Evolutionary conservation across 305 asterid genomes (phyloP).

Genomic region (Solanum chacoense): DNA sequence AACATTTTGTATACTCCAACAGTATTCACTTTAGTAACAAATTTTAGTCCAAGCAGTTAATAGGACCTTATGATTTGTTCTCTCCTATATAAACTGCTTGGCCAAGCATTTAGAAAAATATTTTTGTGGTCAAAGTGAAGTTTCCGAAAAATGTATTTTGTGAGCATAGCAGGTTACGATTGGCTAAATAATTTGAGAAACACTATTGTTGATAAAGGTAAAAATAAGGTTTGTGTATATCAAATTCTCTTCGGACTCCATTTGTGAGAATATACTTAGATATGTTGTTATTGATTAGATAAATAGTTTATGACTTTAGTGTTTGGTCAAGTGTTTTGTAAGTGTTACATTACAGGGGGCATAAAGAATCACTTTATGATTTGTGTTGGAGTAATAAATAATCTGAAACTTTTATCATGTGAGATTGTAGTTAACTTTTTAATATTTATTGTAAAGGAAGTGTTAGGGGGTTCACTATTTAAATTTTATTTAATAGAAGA

Average conservation of each 20-base stretch:
- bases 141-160: background rate
- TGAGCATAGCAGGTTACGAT: background rate
- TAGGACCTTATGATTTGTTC: background rate
- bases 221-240: background rate
- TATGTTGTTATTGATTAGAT: background rate
- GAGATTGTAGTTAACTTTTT: background rate
- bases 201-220: background rate
- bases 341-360: background rate
- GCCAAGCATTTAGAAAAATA: background rate
- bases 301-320: background rate
- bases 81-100: background rate
- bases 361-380: background rate
- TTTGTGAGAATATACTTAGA: background rate
- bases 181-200: background rate
- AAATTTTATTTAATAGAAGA: no score
- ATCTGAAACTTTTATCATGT: background rate
- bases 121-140: background rate
- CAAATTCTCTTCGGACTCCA: background rate
- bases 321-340: background rate
- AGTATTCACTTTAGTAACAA: background rate
- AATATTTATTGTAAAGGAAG: no score
- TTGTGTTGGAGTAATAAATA: background rate
- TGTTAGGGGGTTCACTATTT: background rate
- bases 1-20: background rate
- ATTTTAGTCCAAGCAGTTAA: background rate